Base-by-base conservation (phyloP, 805 yeast genomes). In the Danielia oregonensis region DNA sequence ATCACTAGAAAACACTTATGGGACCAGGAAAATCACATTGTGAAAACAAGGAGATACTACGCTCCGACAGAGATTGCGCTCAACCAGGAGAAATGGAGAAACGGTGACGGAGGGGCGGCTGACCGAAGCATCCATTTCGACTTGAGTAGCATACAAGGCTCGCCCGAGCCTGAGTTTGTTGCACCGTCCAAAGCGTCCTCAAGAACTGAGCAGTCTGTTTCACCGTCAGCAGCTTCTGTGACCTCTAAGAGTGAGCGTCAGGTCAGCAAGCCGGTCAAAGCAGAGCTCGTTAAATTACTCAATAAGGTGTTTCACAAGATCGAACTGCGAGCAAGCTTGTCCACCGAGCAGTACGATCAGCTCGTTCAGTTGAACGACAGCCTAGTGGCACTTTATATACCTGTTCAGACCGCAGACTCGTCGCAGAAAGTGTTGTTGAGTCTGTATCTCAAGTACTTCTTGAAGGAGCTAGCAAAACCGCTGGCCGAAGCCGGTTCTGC, bases 21-120 rank as follows among this genome's bases (percentile, higher is more conserved):
- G 69, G 68, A 65, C 43, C 63, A 61, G 37, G 67, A 61, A 2
- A 55, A 65, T 39, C 65, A 59, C 42, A 48, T 57, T 8, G 23
- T 46, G 9, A 54, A 57, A 33, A 47, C 49, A 5, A 61, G 57
- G 17, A 54, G 60, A 24, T 57, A 55, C 34, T 65, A 64, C 34
- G 52, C 60, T 3, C 68, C 70, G 2, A 66, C 70, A 1, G 70
- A 63, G 33, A 40, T 62, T 5, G 51, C 48, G 2, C 32, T 50
- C n/a, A 57, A 63, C 40, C 68, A 61, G 36, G 39, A 54, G 26
- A 52, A 52, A 36, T 61, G 66, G 66, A 36, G 40, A 11, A 35
- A 32, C 8, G 50, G 43, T 2, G 42, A 32, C 9, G 25, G 19
- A 17, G 39, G 43, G 4, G 33, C 32, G 5, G 31, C 33, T 8